Evolutionary conservation across 2,329 filamentous ascomycete genomes (phyloP), one percentile per base, ranked within the genome.

Genomic region (Botryotinia convoluta): DNA sequence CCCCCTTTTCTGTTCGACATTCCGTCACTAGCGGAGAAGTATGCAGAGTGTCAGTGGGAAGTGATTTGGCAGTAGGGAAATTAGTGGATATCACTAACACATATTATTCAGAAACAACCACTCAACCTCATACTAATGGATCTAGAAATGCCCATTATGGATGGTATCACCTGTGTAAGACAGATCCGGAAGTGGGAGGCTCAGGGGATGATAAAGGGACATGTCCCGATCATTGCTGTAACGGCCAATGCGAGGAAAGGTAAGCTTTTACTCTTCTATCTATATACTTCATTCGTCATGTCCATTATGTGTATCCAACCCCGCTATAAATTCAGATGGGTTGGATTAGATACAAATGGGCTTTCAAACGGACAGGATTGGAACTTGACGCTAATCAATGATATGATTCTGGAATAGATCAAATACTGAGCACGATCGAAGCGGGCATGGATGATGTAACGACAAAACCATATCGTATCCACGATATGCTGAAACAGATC

Each of bases 121-220:
- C 88, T 88, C 1, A 54, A 64, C 26, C 85, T 94, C 59, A 90
- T 94, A 16, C 82, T 94, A 6, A 94, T 94, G 92, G 92, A 95
- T 78, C 85, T 93, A 64, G 92, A 94, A 78, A 94, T 94, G 92
- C 92, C 92, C 1, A 87, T 94, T 62, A 94, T 94, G 92, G 91
- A 94, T 78, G 92, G 92, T 51, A 87, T 92, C 82, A 91, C 90
- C 2, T 93, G 92, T 76, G 90, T 92, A 18, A 86, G 86, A 65
- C 87, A 85, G 74, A 93, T 95, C 68, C 87, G 92, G 18, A 86
- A 90, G 74, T 83, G 93, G 37, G 91, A 94, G 80, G 83, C 82
- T 69, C 84, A 87, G 59, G 89, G 89, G 3, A 32, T 64, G 32
- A 86, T 92, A 54, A 84, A 85, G n/a, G 83, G 85, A 65, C 91